Percentiles rank a stretch among this genome's conserved stretches.
Conservation (phyloP, 768 basidiomycete genomes). For the Podaxis carcinomalis region DNA sequence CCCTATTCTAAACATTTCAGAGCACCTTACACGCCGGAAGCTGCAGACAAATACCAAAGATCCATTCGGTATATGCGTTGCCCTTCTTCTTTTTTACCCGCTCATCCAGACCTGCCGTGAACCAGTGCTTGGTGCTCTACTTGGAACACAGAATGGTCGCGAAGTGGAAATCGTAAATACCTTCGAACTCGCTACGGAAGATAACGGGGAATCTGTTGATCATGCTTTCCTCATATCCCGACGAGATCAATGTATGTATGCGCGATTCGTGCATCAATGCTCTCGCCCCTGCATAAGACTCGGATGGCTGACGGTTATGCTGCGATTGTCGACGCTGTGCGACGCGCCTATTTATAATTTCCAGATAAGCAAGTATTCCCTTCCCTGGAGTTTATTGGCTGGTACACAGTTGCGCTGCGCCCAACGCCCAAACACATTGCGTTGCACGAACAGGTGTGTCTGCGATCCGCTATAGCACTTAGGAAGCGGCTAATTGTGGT, state of each 20-base stretch:
- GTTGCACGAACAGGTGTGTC: conserved; percentile 77
- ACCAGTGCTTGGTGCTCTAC: conserved; percentile 85
- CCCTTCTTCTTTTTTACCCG: conserved; percentile 2
- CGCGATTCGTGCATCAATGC: not conserved
- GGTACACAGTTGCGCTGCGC: conserved; percentile 86
- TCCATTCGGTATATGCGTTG: conserved; percentile 56
- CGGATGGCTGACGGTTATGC: conserved; percentile 6
- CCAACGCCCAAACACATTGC: conserved; percentile 75
- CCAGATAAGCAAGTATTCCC: conserved; percentile 98
- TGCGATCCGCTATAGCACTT: not conserved
- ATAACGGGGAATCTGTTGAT: conserved; percentile 60
- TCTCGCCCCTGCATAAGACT: conserved; percentile 1
- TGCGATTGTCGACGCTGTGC: not conserved
- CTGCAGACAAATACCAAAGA: conserved; percentile 58
- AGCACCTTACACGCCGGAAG: conserved; percentile 84
- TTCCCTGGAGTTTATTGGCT: conserved; percentile 94
- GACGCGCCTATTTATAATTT: conserved; percentile 6
- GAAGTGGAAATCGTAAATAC: conserved; percentile 97
- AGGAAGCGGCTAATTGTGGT: not conserved
- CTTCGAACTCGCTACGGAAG: conserved; percentile 80
- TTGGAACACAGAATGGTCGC: conserved; percentile 91
- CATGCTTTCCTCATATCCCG: conserved; percentile 78
- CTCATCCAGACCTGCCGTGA: conserved; percentile 2
- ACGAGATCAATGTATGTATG: conserved; percentile 73
- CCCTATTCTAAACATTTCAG: conserved; percentile 94